Conservation (phyloP, 345 rosid species). For the Eutrema yunnanense region DNA sequence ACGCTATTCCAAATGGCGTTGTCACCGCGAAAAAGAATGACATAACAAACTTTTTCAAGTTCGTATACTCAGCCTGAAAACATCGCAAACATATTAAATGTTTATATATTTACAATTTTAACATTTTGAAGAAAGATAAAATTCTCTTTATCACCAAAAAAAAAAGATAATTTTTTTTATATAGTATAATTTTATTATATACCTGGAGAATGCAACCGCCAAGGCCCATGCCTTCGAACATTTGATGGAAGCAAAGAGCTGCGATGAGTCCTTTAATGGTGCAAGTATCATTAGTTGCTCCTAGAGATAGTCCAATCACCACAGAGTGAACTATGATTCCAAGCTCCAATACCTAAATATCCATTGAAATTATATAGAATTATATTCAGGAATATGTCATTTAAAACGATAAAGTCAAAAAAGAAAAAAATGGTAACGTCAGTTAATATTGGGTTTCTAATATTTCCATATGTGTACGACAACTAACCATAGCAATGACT, state of each 20-base stretch:
- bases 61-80: slow-evolving; percentile 48
- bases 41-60: slow-evolving; percentile 40
- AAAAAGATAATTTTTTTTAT: background rate
- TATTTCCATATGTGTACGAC: background rate
- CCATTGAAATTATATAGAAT: background rate
- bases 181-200: background rate
- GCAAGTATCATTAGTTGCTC: slow-evolving; percentile 69
- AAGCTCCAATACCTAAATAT: slow-evolving; percentile 48
- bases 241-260: slow-evolving; percentile 87
- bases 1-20: slow-evolving; percentile 60
- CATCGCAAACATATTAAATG: background rate
- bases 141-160: no score
- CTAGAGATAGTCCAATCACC: slow-evolving; percentile 64
- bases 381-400: background rate
- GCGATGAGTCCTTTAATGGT: slow-evolving; percentile 63
- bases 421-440: background rate
- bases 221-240: slow-evolving; percentile 90
- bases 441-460: background rate
- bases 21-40: slow-evolving; percentile 67
- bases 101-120: background rate
- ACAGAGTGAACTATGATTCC: slow-evolving; percentile 81
- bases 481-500: slow-evolving; percentile 62
- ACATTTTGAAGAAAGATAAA: background rate
- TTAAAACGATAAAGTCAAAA: no score
- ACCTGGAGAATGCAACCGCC: slow-evolving; percentile 86